Evolutionary conservation across 352 stramenopile genomes (phyloP), one percentile per base, ranked within the genome.

Genomic region (Pythium chondricola): DNA sequence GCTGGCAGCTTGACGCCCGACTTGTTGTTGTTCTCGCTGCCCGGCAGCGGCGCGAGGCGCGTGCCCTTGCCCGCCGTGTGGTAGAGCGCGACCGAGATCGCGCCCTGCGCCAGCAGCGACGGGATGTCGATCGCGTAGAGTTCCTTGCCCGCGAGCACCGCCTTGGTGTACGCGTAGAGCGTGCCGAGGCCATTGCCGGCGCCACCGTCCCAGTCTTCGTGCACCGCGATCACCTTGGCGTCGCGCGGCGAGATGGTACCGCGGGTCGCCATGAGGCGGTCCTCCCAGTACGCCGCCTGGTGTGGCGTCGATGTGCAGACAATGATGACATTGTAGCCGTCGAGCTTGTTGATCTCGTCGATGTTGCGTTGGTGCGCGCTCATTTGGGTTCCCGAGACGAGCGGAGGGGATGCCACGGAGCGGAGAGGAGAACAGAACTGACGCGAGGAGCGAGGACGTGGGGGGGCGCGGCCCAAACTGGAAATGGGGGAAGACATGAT

Each of bases 21-120:
- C 74, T 99, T 99, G 80, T 99, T 99, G 74, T 99, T 99, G 76
- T 98, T 98, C 63, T 99, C 96, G 43, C 82, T 96, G 31, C 95
- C 96, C 6, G 95, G 95, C 30, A 99, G 71, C 35, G 95, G 96
- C 33, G 96, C 95, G 20, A 99, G 81, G 20, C 96, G 89, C 44
- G 96, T 99, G 37, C 95, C 96, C 69, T 98, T 98, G 59, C 96
- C 96, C 8, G 96, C 96, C 20, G 96, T 99, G 81, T 99, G 95
- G 75, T 97, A 99, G 25, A 99, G 69, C 33, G 93, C 93, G 4
- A 97, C 91, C 48, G 78, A 96, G 64, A 98, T 90, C 30, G 71
- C 69, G 5, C 69, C 69, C 0, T 67, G 47, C 9, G 65, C 69
- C 10, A 99, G 70, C 29, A 95, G 61, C 20, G 61, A 63, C 2